Evolutionary conservation across 1,284 basidiomycete species (phyloP).

Genomic region (Pseudozyma tsukubaensis): DNA sequence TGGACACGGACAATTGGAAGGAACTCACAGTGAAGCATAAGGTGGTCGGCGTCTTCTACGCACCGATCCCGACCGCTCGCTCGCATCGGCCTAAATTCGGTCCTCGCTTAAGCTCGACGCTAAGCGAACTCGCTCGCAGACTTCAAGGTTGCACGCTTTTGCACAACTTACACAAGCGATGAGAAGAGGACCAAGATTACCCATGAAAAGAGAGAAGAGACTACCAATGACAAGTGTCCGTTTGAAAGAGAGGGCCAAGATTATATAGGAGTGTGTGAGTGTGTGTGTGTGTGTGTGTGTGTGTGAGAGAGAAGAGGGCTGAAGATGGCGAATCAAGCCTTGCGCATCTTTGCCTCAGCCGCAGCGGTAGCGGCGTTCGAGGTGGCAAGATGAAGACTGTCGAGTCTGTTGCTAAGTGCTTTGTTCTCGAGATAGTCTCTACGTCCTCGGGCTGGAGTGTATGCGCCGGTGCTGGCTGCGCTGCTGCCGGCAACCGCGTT

Average conservation of each 20-base stretch:
- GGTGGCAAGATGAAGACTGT: conserved; percentile 38
- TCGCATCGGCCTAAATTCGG: conserved; percentile 12
- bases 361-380: conserved; percentile 10
- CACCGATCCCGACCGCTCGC: not conserved
- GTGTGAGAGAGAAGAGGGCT: no score
- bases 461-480: conserved; percentile 20
- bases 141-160: not conserved
- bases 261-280: no score
- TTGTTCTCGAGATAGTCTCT: conserved; percentile 44
- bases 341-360: conserved; percentile 24
- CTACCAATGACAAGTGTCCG: conserved; percentile 1
- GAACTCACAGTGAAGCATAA: no score
- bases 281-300: conserved; percentile 4
- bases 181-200: conserved; percentile 4
- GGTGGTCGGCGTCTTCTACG: no score
- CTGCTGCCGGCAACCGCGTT: not conserved
- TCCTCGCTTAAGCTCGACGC: conserved; percentile 10
- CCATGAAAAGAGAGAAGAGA: conserved; percentile 5
- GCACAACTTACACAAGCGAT: not conserved
- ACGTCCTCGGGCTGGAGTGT: conserved; percentile 34
- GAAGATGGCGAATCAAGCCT: no score
- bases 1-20: no score
- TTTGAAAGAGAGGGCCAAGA: no score
- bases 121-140: not conserved
- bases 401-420: conserved; percentile 45